Conservation (phyloP, 768 basidiomycete species). For the Termitomyces heimii region DNA sequence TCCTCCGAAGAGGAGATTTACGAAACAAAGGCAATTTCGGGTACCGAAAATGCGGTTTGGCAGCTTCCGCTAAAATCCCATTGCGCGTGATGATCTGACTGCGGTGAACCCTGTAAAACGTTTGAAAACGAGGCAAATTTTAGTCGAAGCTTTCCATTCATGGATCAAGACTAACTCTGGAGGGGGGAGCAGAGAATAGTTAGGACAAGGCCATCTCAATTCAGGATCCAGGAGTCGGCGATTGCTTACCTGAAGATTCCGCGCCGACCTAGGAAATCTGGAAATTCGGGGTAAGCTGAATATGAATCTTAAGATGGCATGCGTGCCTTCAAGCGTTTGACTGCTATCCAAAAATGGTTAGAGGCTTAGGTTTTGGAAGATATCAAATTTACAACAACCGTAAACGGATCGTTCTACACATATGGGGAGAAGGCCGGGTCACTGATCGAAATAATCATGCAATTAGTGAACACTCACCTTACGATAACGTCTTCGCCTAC, state of each 20-base stretch:
- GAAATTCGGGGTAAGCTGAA: conserved; percentile 28
- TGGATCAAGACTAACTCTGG: conserved; percentile 15
- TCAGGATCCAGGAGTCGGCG: conserved; percentile 19
- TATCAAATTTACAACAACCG: conserved; percentile 19
- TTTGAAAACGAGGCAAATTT: conserved; percentile 13
- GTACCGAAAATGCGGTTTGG: conserved; percentile 35
- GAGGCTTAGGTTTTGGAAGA: conserved; percentile 11
- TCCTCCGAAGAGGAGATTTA: conserved; percentile 32
- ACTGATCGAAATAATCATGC: conserved; percentile 16
- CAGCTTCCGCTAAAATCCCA: conserved; percentile 28
- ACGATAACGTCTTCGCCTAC: neutral
- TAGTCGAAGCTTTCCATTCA: conserved; percentile 14
- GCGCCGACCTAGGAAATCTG: conserved; percentile 21
- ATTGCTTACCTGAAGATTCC: conserved; percentile 31
- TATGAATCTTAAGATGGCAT: conserved; percentile 33
- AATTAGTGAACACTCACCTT: conserved; percentile 9
- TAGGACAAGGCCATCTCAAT: conserved; percentile 10
- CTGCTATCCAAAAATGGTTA: conserved; percentile 36
- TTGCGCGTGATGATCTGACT: conserved; percentile 26
- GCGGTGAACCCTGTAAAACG: conserved; percentile 28
- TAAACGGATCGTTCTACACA: conserved; percentile 17
- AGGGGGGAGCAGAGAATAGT: conserved; percentile 11
- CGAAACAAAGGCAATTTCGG: conserved; percentile 28
- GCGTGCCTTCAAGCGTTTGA: conserved; percentile 32
- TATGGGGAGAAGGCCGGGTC: conserved; percentile 19